These are phyloP conservation scores for Stachybotrys chartarum DNA, from an alignment of 2,329 filamentous ascomycete genomes.

Conservation along the genomic window DNA sequence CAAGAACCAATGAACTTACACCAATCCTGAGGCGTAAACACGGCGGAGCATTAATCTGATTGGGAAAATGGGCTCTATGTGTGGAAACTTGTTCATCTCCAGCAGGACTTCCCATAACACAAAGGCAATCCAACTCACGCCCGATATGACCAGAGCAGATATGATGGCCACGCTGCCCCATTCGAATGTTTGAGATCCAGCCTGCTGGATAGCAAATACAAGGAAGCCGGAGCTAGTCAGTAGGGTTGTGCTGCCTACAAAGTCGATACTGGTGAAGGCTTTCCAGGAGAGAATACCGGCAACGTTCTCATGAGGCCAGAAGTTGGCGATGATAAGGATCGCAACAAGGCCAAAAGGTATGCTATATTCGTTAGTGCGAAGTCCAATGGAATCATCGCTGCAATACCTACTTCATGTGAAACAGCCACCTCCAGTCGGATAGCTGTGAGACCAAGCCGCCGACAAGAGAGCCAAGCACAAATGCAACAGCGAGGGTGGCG, in stretches of 20 bases:
- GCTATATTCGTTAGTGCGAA: conserved; percentile 21
- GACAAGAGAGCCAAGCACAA: conserved; percentile 51
- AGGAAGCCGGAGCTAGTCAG: conserved; percentile 45
- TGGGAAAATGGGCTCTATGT: conserved; percentile 49
- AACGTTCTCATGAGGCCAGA: conserved; percentile 34
- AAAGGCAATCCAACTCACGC: conserved; percentile 40
- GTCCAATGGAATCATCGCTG: neutral
- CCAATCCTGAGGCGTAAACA: conserved; percentile 42
- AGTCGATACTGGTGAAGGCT: conserved; percentile 42
- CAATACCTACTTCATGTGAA: conserved; percentile 50
- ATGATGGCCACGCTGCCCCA: conserved; percentile 49
- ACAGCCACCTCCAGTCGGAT: conserved; percentile 51
- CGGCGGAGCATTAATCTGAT: conserved; percentile 38
- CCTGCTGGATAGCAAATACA: conserved; percentile 50
- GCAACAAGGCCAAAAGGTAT: conserved; percentile 41
- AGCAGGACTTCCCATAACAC: conserved; percentile 43
- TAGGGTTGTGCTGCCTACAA: conserved; percentile 42
- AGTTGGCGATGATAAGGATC: conserved; percentile 37
- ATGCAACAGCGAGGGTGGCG: conserved; percentile 47
- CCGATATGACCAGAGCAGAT: conserved; percentile 37
- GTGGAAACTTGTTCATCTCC: conserved; percentile 23
- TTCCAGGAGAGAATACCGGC: conserved; percentile 29
- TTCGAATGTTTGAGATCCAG: conserved; percentile 40
- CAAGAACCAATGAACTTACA: conserved; percentile 24
- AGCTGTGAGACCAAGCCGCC: conserved; percentile 49